phyloP scores from a whole-genome alignment of 2,329 filamentous ascomycete genomes.

The Epichloe baconii region DNA sequence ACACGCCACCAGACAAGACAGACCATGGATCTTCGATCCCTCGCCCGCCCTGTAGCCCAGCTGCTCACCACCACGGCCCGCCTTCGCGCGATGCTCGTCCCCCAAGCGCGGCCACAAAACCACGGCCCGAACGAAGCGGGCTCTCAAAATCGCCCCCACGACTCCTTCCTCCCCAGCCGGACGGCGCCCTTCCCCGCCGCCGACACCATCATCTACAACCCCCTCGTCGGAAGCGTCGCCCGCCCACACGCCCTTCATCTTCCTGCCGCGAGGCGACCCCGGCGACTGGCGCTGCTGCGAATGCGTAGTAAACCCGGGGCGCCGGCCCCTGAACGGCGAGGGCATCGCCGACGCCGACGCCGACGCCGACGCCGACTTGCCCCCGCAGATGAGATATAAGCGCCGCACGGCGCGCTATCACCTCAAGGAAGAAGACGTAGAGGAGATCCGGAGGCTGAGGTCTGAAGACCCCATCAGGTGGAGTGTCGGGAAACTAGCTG shows the following conservation, averaged over 20 bases:
- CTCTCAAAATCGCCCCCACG: conserved; percentile 46
- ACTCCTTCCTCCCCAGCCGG: conserved; percentile 39
- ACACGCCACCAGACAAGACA: neutral
- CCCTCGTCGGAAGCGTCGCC: conserved; percentile 42
- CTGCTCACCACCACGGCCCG: conserved; percentile 17
- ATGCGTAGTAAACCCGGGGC: conserved; percentile 24
- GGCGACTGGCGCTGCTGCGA: conserved; percentile 35
- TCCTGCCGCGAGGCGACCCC: conserved; percentile 44
- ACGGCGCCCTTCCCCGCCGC: conserved; percentile 16
- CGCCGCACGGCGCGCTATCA: conserved; percentile 32
- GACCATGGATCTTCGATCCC: conserved; percentile 23
- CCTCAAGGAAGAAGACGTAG: conserved; percentile 40
- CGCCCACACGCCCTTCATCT: conserved; percentile 52
- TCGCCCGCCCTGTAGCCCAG: conserved; percentile 22
- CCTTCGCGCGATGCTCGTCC: conserved; percentile 10
- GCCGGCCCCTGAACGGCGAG: conserved; percentile 7
- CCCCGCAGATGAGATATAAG: conserved; percentile 22
- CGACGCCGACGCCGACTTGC: conserved; percentile 15
- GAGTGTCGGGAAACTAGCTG: conserved; percentile 39
- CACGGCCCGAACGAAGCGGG: conserved; percentile 39
- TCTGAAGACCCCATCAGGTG: conserved; percentile 38
- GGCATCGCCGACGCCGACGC: conserved; percentile 9
- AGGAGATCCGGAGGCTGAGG: conserved; percentile 45
- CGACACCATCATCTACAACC: conserved; percentile 42
- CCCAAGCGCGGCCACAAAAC: conserved; percentile 35